phyloP scores from a whole-genome alignment of 2,329 filamentous ascomycete genomes.

The Apiospora phragmitis region DNA sequence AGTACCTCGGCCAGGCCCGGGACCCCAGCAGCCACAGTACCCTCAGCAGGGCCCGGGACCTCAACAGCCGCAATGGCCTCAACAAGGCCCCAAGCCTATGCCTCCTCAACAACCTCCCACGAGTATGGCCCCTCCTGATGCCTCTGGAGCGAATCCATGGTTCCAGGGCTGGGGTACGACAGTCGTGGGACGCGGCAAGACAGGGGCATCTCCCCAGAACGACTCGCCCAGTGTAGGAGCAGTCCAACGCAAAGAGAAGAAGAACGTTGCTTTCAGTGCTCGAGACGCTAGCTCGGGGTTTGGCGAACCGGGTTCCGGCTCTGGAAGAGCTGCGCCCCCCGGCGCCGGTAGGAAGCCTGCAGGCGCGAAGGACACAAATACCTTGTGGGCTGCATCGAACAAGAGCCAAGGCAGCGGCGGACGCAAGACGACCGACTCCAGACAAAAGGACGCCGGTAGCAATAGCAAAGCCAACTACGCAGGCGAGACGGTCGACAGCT shows the following conservation, averaged over 20 bases:
- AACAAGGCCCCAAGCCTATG: not conserved
- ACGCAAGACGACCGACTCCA: constrained; percentile 2
- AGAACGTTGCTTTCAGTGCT: not conserved
- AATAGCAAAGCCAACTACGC: not conserved
- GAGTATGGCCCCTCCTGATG: constrained; percentile 9
- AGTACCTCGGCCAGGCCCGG: not conserved
- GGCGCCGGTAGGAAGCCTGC: not conserved
- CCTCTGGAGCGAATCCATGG: constrained; percentile 18
- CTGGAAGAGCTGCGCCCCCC: not conserved
- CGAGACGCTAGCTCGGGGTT: not conserved
- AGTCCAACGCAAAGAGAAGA: not conserved
- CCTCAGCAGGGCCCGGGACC: not conserved
- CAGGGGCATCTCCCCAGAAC: constrained; percentile 5
- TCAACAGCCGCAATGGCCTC: not conserved
- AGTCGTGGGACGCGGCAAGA: constrained; percentile 1
- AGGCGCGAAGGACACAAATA: not conserved
- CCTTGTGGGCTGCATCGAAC: not conserved
- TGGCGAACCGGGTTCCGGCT: not conserved
- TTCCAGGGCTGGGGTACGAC: constrained; percentile 23
- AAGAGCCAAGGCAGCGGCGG: not conserved
- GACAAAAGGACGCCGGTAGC: not conserved
- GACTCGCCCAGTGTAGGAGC: constrained; percentile 2
- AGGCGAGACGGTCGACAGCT: constrained; percentile 6
- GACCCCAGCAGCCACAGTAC: not conserved
- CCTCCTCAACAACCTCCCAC: not conserved